These are phyloP conservation scores for Globisporangium orthogonon DNA, from an alignment of 352 stramenopile species.

Conservation along the genomic window DNA sequence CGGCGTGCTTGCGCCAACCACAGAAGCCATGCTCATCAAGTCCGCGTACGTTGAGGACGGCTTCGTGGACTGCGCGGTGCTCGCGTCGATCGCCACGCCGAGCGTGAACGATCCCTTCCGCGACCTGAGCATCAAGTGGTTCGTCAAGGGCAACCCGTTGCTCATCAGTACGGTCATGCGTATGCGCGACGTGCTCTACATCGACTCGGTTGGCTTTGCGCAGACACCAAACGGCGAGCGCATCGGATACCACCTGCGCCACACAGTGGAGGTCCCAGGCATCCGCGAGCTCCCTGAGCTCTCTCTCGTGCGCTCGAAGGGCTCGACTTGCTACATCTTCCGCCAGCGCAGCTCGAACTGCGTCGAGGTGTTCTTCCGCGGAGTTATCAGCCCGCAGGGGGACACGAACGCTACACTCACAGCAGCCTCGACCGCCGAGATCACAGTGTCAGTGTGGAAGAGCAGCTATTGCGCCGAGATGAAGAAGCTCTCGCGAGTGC, in stretches of 20 bases:
- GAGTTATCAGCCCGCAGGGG: constrained; percentile 3
- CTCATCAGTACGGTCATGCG: constrained; percentile 35
- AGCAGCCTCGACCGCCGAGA: not conserved
- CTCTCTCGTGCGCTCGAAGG: constrained; percentile 34
- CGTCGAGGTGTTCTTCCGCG: constrained; percentile 39
- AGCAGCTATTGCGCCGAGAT: constrained; percentile 2
- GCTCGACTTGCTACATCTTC: constrained; percentile 45
- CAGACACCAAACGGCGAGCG: constrained; percentile 30
- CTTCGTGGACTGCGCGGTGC: constrained; percentile 37
- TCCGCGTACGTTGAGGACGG: constrained; percentile 45
- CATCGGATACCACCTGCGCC: constrained; percentile 50
- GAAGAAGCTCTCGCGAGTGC: constrained; percentile 11
- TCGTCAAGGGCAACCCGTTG: constrained; percentile 31
- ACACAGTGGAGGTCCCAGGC: constrained; percentile 53
- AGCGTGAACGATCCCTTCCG: constrained; percentile 33
- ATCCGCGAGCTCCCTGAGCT: constrained; percentile 23
- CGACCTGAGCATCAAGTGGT: constrained; percentile 42
- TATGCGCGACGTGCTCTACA: constrained; percentile 54
- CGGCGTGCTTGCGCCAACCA: constrained; percentile 11
- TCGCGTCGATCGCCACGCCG: constrained; percentile 30
- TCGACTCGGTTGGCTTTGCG: constrained; percentile 42
- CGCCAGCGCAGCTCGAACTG: constrained; percentile 32
- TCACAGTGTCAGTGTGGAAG: constrained; percentile 4
- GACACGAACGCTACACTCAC: not conserved
- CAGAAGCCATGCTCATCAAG: constrained; percentile 48